phyloP scores from a whole-genome alignment of 75 land plant genomes.

The Cupressus sempervirens region DNA sequence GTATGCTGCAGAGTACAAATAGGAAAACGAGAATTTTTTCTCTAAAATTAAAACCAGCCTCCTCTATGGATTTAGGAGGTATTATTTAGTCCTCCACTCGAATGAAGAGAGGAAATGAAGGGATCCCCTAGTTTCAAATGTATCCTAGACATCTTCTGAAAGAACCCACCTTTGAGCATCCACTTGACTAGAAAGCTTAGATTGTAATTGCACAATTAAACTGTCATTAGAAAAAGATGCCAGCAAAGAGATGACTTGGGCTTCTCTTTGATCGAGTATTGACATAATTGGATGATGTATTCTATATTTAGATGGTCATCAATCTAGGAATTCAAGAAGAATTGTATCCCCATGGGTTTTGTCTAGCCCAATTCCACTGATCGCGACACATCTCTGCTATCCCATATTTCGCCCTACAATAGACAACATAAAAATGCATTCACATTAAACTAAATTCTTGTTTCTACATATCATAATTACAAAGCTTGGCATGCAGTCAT shows the following conservation, averaged over 20 bases:
- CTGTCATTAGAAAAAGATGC: background rate
- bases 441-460: background rate
- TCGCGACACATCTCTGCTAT: slow-evolving; percentile 83
- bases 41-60: background rate
- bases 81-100: background rate
- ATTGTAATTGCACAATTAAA: background rate
- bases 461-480: background rate
- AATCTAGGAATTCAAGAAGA: background rate
- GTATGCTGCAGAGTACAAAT: background rate
- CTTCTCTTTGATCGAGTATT: background rate
- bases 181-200: background rate
- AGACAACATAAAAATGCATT: background rate
- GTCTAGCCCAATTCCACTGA: slow-evolving; percentile 92
- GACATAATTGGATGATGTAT: background rate
- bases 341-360: slow-evolving; percentile 77
- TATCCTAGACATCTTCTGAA: background rate
- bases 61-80: background rate
- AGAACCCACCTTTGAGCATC: background rate
- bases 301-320: background rate
- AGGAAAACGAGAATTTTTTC: background rate
- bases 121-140: background rate
- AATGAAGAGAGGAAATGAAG: background rate
- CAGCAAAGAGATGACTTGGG: background rate
- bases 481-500: background rate
- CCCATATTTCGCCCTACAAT: slow-evolving; percentile 67